A percentile compares a stretch with the other conserved stretches of the same genome.
Evolutionary conservation across 2,329 filamentous ascomycete species (phyloP).

Genomic region (Aspergillus sp.): DNA sequence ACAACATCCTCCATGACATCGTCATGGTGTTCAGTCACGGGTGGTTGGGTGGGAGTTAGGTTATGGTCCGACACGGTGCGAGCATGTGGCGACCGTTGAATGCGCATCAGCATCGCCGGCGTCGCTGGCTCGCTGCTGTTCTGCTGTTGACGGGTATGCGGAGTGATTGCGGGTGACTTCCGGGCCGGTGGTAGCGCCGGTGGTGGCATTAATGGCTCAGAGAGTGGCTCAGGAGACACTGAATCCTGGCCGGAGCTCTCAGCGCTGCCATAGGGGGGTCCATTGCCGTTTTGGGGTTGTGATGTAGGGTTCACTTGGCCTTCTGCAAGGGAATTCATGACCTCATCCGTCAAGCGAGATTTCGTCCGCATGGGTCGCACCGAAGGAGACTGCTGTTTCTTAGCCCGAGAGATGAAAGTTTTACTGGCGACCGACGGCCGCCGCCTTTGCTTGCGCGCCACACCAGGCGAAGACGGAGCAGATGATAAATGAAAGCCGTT

Average conservation of each 20-base stretch:
- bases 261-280: constrained; percentile 38
- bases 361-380: constrained; percentile 41
- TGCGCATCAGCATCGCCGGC: constrained; percentile 82
- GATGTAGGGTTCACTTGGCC: constrained; percentile 26
- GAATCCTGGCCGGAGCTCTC: constrained; percentile 50
- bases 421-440: constrained; percentile 37
- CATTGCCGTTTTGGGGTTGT: constrained; percentile 28
- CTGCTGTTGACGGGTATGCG: constrained; percentile 28
- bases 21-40: constrained; percentile 48
- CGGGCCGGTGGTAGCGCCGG: constrained; percentile 45
- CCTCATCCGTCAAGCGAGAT: constrained; percentile 33
- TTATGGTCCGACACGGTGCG: constrained; percentile 40
- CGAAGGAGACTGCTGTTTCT: constrained; percentile 46
- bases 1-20: constrained; percentile 64
- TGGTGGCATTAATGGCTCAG: constrained; percentile 51
- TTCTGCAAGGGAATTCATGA: constrained; percentile 38
- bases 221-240: constrained; percentile 51
- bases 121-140: constrained; percentile 65
- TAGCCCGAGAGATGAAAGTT: constrained; percentile 33
- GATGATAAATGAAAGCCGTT: constrained; percentile 34
- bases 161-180: constrained; percentile 40
- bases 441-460: constrained; percentile 39
- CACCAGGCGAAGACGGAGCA: constrained; percentile 33
- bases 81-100: constrained; percentile 52
- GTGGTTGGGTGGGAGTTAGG: constrained; percentile 32